Evolutionary conservation across 2,329 filamentous ascomycete genomes (phyloP).

Genomic region (Botrytis pseudocinerea): DNA sequence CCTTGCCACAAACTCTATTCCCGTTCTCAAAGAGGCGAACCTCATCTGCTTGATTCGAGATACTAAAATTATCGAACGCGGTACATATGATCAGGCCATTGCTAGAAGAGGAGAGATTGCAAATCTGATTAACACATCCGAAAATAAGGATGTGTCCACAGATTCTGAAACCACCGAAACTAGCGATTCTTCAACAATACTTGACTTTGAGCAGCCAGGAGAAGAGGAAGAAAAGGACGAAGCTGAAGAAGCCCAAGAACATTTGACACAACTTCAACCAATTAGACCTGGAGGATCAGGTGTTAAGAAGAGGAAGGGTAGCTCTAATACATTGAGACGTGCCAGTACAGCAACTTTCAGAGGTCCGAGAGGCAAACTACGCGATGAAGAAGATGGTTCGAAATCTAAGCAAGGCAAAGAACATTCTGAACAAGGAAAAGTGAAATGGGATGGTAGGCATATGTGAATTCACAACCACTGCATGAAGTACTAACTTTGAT

Average conservation of each 20-base stretch:
- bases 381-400: constrained; percentile 75
- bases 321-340: constrained; percentile 78
- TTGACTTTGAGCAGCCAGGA: constrained; percentile 46
- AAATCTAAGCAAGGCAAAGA: constrained; percentile 88
- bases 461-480: neutral
- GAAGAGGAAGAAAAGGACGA: constrained; percentile 59
- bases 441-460: constrained; percentile 74
- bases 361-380: constrained; percentile 79
- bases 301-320: constrained; percentile 62
- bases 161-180: constrained; percentile 46
- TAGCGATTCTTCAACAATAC: constrained; percentile 60
- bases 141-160: constrained; percentile 53
- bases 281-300: constrained; percentile 59
- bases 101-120: constrained; percentile 91
- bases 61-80: constrained; percentile 79
- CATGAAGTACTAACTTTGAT: constrained; percentile 1
- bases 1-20: constrained; percentile 91
- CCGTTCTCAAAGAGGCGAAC: constrained; percentile 84
- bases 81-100: constrained; percentile 86
- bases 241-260: constrained; percentile 77
- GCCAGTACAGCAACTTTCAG: constrained; percentile 90
- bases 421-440: constrained; percentile 89
- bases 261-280: constrained; percentile 71
- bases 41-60: constrained; percentile 84
- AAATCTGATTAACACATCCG: constrained; percentile 77